Percentiles rank a stretch among this genome's conserved stretches.
Evolutionary conservation across 1,284 basidiomycete genomes (phyloP).

Genomic region (Melanopsichium pennsylvanicum): DNA sequence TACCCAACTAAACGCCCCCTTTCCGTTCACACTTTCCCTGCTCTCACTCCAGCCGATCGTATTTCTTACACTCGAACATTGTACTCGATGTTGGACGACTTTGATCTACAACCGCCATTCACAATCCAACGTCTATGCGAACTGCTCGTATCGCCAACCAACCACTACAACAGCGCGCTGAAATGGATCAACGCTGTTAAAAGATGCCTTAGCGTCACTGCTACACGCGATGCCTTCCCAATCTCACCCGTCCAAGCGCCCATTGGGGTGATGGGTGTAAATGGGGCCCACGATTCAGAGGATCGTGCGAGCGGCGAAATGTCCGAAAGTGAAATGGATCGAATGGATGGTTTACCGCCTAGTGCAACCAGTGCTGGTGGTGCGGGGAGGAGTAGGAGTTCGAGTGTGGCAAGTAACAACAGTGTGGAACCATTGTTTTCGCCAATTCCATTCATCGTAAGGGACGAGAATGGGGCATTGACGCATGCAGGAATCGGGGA

Average conservation of each 20-base stretch:
- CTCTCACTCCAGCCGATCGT: conserved; percentile 1
- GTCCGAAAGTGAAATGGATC: conserved; percentile 28
- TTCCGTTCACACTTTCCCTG: background rate
- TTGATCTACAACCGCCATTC: conserved; percentile 52
- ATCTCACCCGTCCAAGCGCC: conserved; percentile 28
- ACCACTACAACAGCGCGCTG: conserved; percentile 17
- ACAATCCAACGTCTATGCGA: conserved; percentile 53
- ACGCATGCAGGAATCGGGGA: background rate
- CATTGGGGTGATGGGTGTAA: background rate
- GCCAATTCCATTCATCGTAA: conserved; percentile 29
- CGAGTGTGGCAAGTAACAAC: background rate
- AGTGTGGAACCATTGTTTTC: conserved; percentile 37
- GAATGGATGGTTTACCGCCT: conserved; percentile 24
- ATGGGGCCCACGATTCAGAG: background rate
- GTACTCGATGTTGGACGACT: conserved; percentile 44
- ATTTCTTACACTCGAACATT: background rate
- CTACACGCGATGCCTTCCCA: conserved; percentile 44
- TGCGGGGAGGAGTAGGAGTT: conserved; percentile 7
- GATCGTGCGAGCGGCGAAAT: background rate
- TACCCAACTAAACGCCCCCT: conserved; percentile 23
- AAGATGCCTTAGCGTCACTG: conserved; percentile 41
- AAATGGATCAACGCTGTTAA: conserved; percentile 44
- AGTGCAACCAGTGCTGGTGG: no score
- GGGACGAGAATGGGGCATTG: conserved; percentile 14
- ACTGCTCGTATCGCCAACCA: conserved; percentile 21